Evolutionary conservation across 208 protist species (phyloP).

Genomic region (Leishmania arabica): DNA sequence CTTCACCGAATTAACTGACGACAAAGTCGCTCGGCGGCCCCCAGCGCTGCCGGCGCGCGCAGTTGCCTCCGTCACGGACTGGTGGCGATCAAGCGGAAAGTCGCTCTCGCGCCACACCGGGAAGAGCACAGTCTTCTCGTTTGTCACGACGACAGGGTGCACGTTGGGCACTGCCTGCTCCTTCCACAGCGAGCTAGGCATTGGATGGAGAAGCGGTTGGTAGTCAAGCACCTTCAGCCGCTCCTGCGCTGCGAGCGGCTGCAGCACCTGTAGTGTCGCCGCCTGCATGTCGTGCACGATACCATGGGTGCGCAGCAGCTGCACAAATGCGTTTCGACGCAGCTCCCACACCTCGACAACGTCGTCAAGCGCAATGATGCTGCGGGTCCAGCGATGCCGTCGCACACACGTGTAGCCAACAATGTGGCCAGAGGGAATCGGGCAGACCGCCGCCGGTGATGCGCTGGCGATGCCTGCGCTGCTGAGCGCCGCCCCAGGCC

Average conservation of each 20-base stretch:
- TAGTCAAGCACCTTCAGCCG: constrained; percentile 54
- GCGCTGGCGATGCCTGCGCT: constrained; percentile 19
- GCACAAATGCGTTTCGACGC: constrained; percentile 52
- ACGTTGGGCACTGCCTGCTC: constrained; percentile 63
- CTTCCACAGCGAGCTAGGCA: constrained; percentile 75
- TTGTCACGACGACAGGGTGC: constrained; percentile 54
- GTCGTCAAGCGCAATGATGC: constrained; percentile 62
- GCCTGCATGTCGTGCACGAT: constrained; percentile 55
- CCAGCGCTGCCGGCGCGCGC: constrained; percentile 12
- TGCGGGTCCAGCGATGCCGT: constrained; percentile 73
- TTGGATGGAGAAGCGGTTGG: constrained; percentile 67
- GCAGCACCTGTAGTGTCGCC: constrained; percentile 70
- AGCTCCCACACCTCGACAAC: constrained; percentile 80
- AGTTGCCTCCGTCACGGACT: constrained; percentile 11
- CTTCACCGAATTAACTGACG: constrained; percentile 6
- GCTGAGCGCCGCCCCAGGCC: constrained; percentile 18
- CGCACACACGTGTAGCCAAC: constrained; percentile 84
- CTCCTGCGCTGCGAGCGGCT: constrained; percentile 55
- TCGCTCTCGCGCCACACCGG: constrained; percentile 74
- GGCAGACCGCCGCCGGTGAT: constrained; percentile 10
- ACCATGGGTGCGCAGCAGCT: constrained; percentile 57
- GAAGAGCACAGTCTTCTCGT: constrained; percentile 39
- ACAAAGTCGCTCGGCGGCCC: constrained; percentile 19
- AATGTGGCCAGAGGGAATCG: constrained; percentile 52
- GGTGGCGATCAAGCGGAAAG: constrained; percentile 45